Evolutionary conservation across 1,284 basidiomycete species (phyloP), one percentile per base, ranked within the genome.

Genomic region (Cryptococcus floricola): DNA sequence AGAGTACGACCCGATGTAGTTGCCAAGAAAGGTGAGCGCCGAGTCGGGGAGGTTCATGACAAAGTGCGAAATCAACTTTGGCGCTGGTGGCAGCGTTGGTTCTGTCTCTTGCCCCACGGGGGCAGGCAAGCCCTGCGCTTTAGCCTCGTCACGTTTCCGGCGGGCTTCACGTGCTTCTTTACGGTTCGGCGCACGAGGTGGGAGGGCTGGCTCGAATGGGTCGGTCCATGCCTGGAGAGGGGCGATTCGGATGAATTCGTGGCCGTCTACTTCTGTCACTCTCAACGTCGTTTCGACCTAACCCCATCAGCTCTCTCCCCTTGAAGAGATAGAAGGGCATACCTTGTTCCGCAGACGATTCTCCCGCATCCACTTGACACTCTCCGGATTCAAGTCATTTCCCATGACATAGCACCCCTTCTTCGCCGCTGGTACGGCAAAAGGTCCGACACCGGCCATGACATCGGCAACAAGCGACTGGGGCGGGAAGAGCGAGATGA

Each of bases 401-500:
- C 89, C 93, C 34, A 94, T 78, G 0, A 98, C 89, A 5, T 83
- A 86, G 65, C 88, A 90, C 1, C 91, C 89, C 65, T 89, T 90
- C 78, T 87, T 94, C 0, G 87, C 94, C 0, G 93, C 89, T 1
- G 96, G 96, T 9, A 98, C 78, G 1, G 91, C 89, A 73, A 99
- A 99, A 0, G 96, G 96, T 0, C 96, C 96, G 0, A 99, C 94
- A 13, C 96, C 96, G 1, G 96, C 96, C 77, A 98, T 96, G 23
- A 91, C 92, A 74, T 99, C 96, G 0, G 86, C 90, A 18, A 98
- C 65, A 18, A 85, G 85, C 54, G 93, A 87, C 18, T 84, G 81
- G 0, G 85, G 82, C 25, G 80, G 71, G 74, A 97, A 80, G 46
- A 71, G 88, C 18, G 81, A 73, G 41, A 97, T 86, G 14, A 99